These are phyloP conservation scores for Coemansia aciculifera DNA, from an alignment of 192 early-diverging fungal genomes.

Conservation along the genomic window DNA sequence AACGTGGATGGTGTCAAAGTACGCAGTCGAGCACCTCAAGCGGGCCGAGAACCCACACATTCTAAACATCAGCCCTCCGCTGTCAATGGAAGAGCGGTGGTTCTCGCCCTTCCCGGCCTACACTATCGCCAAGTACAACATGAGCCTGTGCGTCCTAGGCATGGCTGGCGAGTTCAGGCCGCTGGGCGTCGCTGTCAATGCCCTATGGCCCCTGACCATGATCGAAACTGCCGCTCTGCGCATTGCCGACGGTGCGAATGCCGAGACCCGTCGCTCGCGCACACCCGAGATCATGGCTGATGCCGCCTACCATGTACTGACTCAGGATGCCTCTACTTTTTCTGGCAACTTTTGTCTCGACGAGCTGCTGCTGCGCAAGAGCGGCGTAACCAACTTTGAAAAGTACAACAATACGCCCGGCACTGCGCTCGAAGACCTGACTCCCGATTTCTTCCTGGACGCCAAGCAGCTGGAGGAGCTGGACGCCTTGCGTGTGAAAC, in stretches of 20 bases:
- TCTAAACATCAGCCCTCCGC: conserved; percentile 71
- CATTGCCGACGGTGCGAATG: conserved; percentile 22
- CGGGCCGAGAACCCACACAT: conserved; percentile 73
- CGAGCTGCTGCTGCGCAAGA: conserved; percentile 70
- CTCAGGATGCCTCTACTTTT: conserved; percentile 58
- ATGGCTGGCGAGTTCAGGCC: conserved; percentile 66
- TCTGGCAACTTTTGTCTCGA: conserved; percentile 76
- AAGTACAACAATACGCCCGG: conserved; percentile 66
- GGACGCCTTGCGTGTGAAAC: conserved; percentile 32
- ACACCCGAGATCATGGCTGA: conserved; percentile 77
- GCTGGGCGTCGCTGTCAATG: conserved; percentile 74
- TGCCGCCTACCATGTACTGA: conserved; percentile 68
- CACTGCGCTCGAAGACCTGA: conserved; percentile 57
- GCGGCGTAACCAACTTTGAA: conserved; percentile 71
- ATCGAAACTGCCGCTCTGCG: conserved; percentile 73
- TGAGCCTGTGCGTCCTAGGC: conserved; percentile 75
- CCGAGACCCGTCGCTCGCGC: conserved; percentile 17
- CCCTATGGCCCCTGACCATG: conserved; percentile 73
- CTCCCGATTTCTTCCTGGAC: conserved; percentile 66
- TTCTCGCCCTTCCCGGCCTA: conserved; percentile 68
- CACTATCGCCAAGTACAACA: conserved; percentile 72
- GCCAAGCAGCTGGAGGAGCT: conserved; percentile 50
- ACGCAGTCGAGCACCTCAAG: conserved; percentile 63
- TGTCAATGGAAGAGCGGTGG: conserved; percentile 69
- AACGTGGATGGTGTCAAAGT: conserved; percentile 77